phyloP scores from a whole-genome alignment of 2,329 filamentous ascomycete genomes.

The Curvularia eragrostidis region DNA sequence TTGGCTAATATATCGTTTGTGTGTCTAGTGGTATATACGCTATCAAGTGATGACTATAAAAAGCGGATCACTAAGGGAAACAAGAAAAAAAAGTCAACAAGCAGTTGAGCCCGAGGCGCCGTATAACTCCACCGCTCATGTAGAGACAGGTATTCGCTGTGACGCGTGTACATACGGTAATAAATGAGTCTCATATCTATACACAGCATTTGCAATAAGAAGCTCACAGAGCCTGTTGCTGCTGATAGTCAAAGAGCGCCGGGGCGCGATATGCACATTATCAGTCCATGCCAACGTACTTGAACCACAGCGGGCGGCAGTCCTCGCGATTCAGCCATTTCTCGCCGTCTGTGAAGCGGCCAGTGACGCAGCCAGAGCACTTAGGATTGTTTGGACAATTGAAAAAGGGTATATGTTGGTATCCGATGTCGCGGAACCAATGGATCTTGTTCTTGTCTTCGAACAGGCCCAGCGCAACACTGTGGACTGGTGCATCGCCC shows the following conservation, averaged over 20 bases:
- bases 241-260: neutral
- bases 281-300: conserved; percentile 82
- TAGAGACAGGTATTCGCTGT: neutral
- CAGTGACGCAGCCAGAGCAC: conserved; percentile 85
- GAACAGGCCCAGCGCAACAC: conserved; percentile 88
- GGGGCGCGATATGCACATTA: neutral
- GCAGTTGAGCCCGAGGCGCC: neutral
- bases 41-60: neutral
- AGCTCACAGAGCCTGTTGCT: too few species aligned
- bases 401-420: conserved; percentile 98
- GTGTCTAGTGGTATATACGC: conserved; percentile 16
- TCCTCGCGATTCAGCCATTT: conserved; percentile 87
- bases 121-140: neutral
- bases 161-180: neutral
- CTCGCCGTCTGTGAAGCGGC: conserved; percentile 88
- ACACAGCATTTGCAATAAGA: neutral
- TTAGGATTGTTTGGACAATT: conserved; percentile 98
- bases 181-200: neutral
- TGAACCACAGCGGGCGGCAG: conserved; percentile 96
- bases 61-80: neutral
- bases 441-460: conserved; percentile 91
- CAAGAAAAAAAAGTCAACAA: neutral
- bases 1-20: neutral
- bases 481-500: conserved; percentile 97
- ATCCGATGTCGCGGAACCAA: conserved; percentile 99